Evolutionary conservation across 179 eudicot species (phyloP), one percentile per base, ranked within the genome.

Genomic region (Vitellaria paradoxa): DNA sequence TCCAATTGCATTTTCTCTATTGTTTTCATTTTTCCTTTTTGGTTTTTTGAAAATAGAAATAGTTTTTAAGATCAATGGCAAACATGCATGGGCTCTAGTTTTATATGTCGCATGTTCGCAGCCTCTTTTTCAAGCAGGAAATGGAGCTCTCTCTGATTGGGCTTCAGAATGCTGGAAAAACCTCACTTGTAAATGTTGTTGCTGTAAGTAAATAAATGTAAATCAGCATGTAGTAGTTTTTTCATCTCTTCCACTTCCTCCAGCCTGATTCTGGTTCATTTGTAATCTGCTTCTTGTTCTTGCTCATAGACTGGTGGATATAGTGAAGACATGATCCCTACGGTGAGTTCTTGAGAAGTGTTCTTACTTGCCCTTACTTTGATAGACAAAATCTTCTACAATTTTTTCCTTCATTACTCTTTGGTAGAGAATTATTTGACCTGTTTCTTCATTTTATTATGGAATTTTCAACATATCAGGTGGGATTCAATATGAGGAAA

Each of bases 51-150:
- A 30, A 30, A 30, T 30, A 30, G 21, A 53, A 59, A 63, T 13
- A 12, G 21, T 24, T 30, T 30, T 30, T 30, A 30, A 30, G 37
- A 30, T 0, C 37, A 30, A 30, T 30, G 37, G 37, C 37, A 30
- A 30, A 30, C 37, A 63, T 56, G 21, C 57, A 76, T 56, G 78
- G 75, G 66, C 83, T 81, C 50, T 30, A 30, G 81, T 61, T 17
- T 18, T 72, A 1, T 77, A 64, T 56, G 70, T 46, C 50, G 3
- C 68, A 40, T 65, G 37, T 21, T 77, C 86, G 82, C 91, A 96
- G 97, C 98, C 97, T 96, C 82, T 90, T 96, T 77, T 96, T 96
- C 88, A 93, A 93, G 92, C 98, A 96, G 83, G 98, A 96, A 87
- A 96, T 96, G 99, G 99, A 96, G 87, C 94, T 93, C 60, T 93